Conservation (phyloP, 371 early-diverging fungal genomes). For the Mucor irregularis region DNA sequence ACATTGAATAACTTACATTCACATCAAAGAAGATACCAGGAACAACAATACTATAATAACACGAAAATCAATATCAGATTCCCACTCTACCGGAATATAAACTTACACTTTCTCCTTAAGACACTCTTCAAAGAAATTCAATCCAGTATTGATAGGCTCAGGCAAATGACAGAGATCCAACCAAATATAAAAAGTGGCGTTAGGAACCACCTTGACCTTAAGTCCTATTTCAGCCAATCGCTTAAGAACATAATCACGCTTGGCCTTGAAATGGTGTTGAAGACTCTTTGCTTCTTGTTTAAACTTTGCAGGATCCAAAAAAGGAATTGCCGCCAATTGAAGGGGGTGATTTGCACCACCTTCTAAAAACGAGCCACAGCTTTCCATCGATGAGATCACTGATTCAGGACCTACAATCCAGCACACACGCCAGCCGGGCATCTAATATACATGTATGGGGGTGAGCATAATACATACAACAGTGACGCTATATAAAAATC, state of each 20-base stretch:
- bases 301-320: conserved; percentile 42
- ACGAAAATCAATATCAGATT: neutral
- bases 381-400: conserved; percentile 49
- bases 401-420: conserved; percentile 56
- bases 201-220: conserved; percentile 37
- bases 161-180: conserved; percentile 44
- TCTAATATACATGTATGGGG: conserved; percentile 10
- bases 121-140: conserved; percentile 55
- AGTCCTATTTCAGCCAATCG: conserved; percentile 38
- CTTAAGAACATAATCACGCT: conserved; percentile 46
- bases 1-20: conserved; percentile 34
- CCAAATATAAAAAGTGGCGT: conserved; percentile 58
- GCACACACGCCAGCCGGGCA: conserved; percentile 59
- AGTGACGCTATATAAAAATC: neutral
- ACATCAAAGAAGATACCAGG: conserved; percentile 60
- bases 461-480: neutral
- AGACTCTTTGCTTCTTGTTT: conserved; percentile 42
- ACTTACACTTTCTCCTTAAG: conserved; percentile 52
- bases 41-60: conserved; percentile 35
- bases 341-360: conserved; percentile 57
- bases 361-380: conserved; percentile 52
- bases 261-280: conserved; percentile 46
- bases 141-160: conserved; percentile 49
- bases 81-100: no score
- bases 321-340: conserved; percentile 48